phyloP scores from a whole-genome alignment of 140 eudicot genomes.

The Oenanthe javanica region DNA sequence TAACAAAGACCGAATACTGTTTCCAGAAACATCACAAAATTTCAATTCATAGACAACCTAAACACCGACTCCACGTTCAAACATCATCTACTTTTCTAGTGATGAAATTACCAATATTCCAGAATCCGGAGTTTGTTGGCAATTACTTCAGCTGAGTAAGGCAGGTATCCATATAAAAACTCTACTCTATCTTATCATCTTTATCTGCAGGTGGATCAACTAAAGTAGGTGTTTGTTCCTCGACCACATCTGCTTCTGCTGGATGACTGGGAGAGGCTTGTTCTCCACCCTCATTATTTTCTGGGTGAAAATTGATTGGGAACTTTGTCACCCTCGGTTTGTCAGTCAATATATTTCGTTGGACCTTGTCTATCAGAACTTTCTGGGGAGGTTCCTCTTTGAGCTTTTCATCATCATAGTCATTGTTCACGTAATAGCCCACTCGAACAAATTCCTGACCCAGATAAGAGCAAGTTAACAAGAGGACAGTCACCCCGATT shows the following conservation, averaged over 20 bases:
- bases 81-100: not conserved
- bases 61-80: not conserved
- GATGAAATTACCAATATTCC: not conserved
- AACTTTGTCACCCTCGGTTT: slow-evolving; percentile 87
- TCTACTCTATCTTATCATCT: not conserved
- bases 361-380: slow-evolving; percentile 63
- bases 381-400: slow-evolving; percentile 84
- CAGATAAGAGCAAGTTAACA: slow-evolving; percentile 72
- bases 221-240: slow-evolving; percentile 34
- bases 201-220: slow-evolving; percentile 23
- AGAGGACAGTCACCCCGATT: slow-evolving; percentile 78
- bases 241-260: slow-evolving; percentile 25
- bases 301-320: slow-evolving; percentile 84
- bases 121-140: not conserved
- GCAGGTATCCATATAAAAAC: not conserved
- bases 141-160: slow-evolving; percentile 2
- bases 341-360: slow-evolving; percentile 62
- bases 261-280: slow-evolving; percentile 22
- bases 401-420: slow-evolving; percentile 68
- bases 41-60: not conserved
- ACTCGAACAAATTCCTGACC: slow-evolving; percentile 88
- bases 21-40: not conserved
- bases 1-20: not conserved
- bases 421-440: slow-evolving; percentile 85
- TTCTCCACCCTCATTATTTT: slow-evolving; percentile 51